These are phyloP conservation scores for Vaccinium macrocarpon DNA, from an alignment of 148 eudicot species.

Conservation along the genomic window DNA sequence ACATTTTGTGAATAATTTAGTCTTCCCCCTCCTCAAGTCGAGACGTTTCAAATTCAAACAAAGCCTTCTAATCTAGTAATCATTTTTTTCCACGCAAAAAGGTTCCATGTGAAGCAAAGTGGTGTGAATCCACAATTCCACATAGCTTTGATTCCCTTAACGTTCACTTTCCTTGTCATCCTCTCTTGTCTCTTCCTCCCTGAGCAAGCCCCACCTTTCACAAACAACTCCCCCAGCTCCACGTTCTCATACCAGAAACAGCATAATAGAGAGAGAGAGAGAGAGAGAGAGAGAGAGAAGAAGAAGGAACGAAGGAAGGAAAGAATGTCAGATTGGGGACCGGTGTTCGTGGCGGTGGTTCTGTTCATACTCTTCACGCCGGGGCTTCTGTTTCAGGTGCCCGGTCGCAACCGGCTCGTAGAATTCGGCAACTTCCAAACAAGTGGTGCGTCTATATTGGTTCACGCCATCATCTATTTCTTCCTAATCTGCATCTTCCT, in stretches of 20 bases:
- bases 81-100: background rate
- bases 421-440: conserved; percentile 74
- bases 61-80: background rate
- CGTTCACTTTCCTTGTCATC: conserved; percentile 29
- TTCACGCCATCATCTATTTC: conserved; percentile 63
- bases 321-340: conserved; percentile 83
- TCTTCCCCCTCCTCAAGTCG: background rate
- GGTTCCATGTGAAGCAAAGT: background rate
- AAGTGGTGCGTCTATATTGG: conserved; percentile 68
- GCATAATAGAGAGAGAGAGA: background rate
- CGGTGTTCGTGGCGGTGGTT: conserved; percentile 83
- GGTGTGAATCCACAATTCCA: background rate
- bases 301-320: background rate
- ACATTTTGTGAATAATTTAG: no score
- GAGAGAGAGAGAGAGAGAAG: background rate
- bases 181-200: conserved; percentile 29
- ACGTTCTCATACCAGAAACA: background rate
- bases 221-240: background rate
- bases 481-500: conserved; percentile 62
- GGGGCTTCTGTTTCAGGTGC: conserved; percentile 75
- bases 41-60: background rate
- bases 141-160: background rate
- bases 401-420: conserved; percentile 48
- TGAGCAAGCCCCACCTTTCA: background rate
- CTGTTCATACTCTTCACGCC: conserved; percentile 74